Evolutionary conservation across 148 eudicot genomes (phyloP).

Genomic region (Chenopodium berlandieri): DNA sequence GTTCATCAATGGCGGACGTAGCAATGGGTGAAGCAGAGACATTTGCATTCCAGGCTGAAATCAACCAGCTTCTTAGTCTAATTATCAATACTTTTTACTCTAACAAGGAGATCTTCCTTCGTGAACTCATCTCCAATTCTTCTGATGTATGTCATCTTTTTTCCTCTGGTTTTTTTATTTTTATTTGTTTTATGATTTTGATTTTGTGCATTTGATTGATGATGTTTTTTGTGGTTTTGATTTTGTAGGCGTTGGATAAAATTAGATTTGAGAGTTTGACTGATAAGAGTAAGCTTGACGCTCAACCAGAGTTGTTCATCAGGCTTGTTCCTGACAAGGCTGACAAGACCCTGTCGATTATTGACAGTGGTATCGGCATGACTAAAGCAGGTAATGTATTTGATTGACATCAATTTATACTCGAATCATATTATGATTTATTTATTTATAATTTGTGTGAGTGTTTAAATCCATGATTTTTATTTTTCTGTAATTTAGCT

Average conservation of each 20-base stretch:
- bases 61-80: conserved; percentile 75
- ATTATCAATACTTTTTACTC: conserved; percentile 92
- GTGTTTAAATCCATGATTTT: too few relatives aligned
- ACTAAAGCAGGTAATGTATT: conserved; percentile 72
- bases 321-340: conserved; percentile 82
- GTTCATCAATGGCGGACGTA: conserved; percentile 53
- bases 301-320: conserved; percentile 87
- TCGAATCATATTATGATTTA: too few relatives aligned
- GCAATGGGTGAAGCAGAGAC: conserved; percentile 73
- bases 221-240: background rate
- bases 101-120: conserved; percentile 92
- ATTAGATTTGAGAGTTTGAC: conserved; percentile 85
- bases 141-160: conserved; percentile 48
- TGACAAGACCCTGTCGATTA: conserved; percentile 75
- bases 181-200: background rate
- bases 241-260: conserved; percentile 70
- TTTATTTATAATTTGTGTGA: too few relatives aligned
- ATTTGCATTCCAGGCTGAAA: conserved; percentile 90
- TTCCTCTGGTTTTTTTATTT: too few relatives aligned
- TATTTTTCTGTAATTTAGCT: too few relatives aligned
- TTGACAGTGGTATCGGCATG: conserved; percentile 91
- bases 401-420: too few relatives aligned
- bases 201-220: background rate
- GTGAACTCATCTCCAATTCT: conserved; percentile 72
- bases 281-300: conserved; percentile 83